Evolutionary conservation across 164 flowering plant genomes (phyloP).

Genomic region (Saururus chinensis): DNA sequence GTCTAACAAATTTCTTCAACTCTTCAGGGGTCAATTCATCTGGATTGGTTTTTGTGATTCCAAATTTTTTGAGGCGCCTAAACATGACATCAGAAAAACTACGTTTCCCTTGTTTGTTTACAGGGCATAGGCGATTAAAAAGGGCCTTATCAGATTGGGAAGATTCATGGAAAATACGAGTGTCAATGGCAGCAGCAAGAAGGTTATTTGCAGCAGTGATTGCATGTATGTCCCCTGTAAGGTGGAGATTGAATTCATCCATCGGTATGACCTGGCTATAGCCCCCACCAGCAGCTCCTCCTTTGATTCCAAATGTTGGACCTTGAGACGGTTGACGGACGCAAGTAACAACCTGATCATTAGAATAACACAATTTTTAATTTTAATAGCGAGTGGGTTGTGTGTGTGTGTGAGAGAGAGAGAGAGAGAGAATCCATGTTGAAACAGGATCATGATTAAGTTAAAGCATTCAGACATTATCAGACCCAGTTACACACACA

Average conservation of each 20-base stretch:
- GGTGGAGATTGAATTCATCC: conserved; percentile 97
- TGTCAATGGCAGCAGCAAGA: conserved; percentile 96
- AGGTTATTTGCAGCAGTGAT: conserved; percentile 99
- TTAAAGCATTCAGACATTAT: too few species aligned
- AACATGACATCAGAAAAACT: conserved; percentile 72
- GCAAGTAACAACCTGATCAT: conserved; percentile 77
- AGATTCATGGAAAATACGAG: conserved; percentile 85
- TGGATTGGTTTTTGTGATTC: conserved; percentile 66
- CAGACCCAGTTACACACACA: too few species aligned
- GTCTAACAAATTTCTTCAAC: conserved; percentile 74
- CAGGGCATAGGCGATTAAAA: conserved; percentile 80
- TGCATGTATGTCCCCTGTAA: conserved; percentile 98
- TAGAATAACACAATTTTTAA: not conserved
- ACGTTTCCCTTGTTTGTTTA: conserved; percentile 74
- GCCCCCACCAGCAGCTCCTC: conserved; percentile 99
- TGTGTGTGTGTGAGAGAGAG: too few species aligned
- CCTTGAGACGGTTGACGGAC: conserved; percentile 99
- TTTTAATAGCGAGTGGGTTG: too few species aligned
- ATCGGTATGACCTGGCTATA: conserved; percentile 98
- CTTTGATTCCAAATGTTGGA: conserved; percentile 99
- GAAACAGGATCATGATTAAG: too few species aligned
- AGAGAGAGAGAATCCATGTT: too few species aligned
- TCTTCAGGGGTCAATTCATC: conserved; percentile 85
- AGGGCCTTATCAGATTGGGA: conserved; percentile 91
- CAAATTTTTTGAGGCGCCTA: conserved; percentile 79